A percentile compares a stretch with the other conserved stretches of the same genome.
Conservation (phyloP, 2,329 filamentous ascomycete species). For the Orbilia blumenaviensis region DNA sequence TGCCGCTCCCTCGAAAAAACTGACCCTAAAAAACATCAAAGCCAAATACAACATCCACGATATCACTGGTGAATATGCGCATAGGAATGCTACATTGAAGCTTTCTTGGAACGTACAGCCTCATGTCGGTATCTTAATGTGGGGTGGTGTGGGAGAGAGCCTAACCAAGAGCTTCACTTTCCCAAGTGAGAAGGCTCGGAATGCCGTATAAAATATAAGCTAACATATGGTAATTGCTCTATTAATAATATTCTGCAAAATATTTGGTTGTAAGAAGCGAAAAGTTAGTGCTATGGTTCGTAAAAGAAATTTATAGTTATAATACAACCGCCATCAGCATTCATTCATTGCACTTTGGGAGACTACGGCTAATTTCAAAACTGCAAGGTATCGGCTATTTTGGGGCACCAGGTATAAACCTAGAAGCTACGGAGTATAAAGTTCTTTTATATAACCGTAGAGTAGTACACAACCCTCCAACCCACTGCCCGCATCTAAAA, state of each 20-base stretch:
- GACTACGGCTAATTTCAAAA: too few relatives aligned
- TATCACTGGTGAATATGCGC: conserved; percentile 77
- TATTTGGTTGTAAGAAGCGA: background rate
- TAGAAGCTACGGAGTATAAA: too few relatives aligned
- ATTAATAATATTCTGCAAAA: background rate
- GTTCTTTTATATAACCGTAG: background rate
- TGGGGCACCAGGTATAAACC: too few relatives aligned
- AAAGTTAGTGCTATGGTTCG: background rate
- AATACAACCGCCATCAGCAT: background rate
- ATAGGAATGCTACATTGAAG: conserved; percentile 73
- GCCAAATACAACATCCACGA: conserved; percentile 98
- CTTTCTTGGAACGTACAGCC: conserved; percentile 97
- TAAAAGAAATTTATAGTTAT: too few relatives aligned
- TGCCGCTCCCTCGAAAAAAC: conserved; percentile 70
- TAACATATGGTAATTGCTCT: background rate
- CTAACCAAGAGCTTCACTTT: conserved; percentile 39
- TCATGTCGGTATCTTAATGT: conserved; percentile 88
- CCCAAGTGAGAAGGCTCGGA: conserved; percentile 31
- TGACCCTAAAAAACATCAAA: conserved; percentile 81
- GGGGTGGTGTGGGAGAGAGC: conserved; percentile 69
- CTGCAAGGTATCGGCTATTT: too few relatives aligned
- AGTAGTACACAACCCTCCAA: background rate
- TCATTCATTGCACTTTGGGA: too few relatives aligned
- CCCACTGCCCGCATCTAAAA: background rate
- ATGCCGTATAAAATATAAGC: background rate